Percentiles rank a stretch among this genome's conserved stretches.
These are phyloP conservation scores for Albugo candida DNA, from an alignment of 352 stramenopile species.

Conservation along the genomic window DNA sequence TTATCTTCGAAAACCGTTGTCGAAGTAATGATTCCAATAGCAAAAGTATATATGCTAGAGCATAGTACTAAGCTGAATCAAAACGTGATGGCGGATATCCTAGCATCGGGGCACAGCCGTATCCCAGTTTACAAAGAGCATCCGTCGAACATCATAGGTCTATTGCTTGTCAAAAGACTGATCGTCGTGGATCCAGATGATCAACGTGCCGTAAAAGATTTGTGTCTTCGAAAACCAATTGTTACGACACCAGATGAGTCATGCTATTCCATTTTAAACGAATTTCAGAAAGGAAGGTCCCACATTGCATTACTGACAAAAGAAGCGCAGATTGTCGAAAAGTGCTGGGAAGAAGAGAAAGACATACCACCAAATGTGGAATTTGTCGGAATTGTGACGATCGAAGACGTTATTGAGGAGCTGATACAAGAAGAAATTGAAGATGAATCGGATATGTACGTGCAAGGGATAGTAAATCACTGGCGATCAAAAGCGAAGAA, in stretches of 20 bases:
- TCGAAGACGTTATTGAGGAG: slow-evolving; percentile 85
- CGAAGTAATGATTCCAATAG: slow-evolving; percentile 80
- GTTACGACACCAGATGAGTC: slow-evolving; percentile 62
- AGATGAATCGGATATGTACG: slow-evolving; percentile 70
- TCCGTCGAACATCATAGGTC: slow-evolving; percentile 50
- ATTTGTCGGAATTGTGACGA: slow-evolving; percentile 76
- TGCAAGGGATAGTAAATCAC: slow-evolving; percentile 33
- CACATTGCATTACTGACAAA: slow-evolving; percentile 70
- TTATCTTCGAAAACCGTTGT: slow-evolving; percentile 70
- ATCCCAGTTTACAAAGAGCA: slow-evolving; percentile 78
- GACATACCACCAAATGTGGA: slow-evolving; percentile 19
- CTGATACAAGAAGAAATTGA: slow-evolving; percentile 82
- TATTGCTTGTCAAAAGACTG: slow-evolving; percentile 76
- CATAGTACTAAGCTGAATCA: slow-evolving; percentile 55
- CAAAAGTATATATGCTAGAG: slow-evolving; percentile 75
- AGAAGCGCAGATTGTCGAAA: slow-evolving; percentile 23
- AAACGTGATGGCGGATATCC: slow-evolving; percentile 58
- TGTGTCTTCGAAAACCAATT: slow-evolving; percentile 52
- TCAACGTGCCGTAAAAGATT: slow-evolving; percentile 30
- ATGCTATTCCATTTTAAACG: slow-evolving; percentile 79
- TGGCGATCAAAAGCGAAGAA: slow-evolving; percentile 22
- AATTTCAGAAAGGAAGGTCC: slow-evolving; percentile 78
- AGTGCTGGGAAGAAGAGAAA: slow-evolving; percentile 29
- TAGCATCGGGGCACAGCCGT: slow-evolving; percentile 66
- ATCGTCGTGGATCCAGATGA: slow-evolving; percentile 79